phyloP scores from a whole-genome alignment of 2,329 filamentous ascomycete genomes.

The Rachicladosporium sp. region DNA sequence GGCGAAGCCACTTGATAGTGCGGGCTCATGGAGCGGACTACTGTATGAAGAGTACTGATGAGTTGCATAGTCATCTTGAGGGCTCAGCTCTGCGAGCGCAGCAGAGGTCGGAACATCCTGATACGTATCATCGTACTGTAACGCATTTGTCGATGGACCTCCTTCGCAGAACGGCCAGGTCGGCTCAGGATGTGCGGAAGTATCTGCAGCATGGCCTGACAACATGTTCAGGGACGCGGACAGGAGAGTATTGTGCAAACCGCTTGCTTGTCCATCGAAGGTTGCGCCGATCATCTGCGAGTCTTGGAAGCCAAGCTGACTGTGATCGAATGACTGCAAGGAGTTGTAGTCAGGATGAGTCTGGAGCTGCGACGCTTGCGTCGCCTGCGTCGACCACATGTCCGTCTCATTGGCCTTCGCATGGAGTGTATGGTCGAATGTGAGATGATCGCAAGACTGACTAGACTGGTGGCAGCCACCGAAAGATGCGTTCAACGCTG shows the following conservation, averaged over 20 bases:
- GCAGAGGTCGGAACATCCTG: constrained; percentile 7
- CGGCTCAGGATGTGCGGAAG: background rate
- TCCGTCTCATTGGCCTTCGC: background rate
- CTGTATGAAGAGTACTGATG: constrained; percentile 8
- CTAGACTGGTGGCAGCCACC: background rate
- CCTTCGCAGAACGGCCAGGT: background rate
- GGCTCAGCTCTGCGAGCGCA: constrained; percentile 15
- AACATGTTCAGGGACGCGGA: constrained; percentile 1
- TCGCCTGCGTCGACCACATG: background rate
- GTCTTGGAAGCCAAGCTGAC: background rate
- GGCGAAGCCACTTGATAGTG: constrained; percentile 8
- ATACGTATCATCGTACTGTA: background rate
- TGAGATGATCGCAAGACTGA: constrained; percentile 1
- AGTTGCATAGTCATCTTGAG: constrained; percentile 12
- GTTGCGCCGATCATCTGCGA: background rate
- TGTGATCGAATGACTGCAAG: background rate
- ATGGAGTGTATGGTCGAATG: background rate
- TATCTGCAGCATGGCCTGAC: background rate
- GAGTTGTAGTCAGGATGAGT: background rate
- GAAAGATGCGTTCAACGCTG: background rate
- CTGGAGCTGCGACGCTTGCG: background rate
- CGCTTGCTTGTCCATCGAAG: constrained; percentile 1
- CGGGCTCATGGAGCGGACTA: constrained; percentile 4
- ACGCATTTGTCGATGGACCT: background rate
- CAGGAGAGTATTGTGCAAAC: constrained; percentile 3